Evolutionary conservation across 768 basidiomycete species (phyloP), one percentile per base, ranked within the genome.

Genomic region (Sporobolomyces phaffii): DNA sequence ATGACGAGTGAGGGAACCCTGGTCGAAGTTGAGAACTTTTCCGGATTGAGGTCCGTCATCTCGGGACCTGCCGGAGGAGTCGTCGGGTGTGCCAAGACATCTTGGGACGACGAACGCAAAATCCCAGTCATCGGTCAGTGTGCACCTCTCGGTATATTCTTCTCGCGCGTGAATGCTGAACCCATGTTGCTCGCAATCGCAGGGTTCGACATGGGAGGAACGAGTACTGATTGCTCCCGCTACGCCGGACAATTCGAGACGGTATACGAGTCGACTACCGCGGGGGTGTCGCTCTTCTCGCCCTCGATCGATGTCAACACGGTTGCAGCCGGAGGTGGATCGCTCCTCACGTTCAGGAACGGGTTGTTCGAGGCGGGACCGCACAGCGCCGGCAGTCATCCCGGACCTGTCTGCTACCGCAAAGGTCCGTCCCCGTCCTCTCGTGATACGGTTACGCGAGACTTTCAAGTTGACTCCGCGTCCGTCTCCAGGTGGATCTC

Each of bases 1-100:
- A 98, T 97, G 94, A 88, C 87, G 40, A 90, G 88, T 60, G 93
- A 98, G 74, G 94, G 91, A 8, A 89, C 90, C 10, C 79, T 93
- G 14, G 79, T 91, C 28, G 88, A 90, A 75, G 78, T 88, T 17
- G 77, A 83, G 64, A 88, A 89, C 74, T 97, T 98, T 77, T 91
- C 90, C 0, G 94, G 93, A 0, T 78, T 98, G 72, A 93, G 92
- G 82, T 90, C 88, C 69, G 92, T 97, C 69, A 78, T 66, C 0
- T 66, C 61, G 4, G 78, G 79, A 4, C 94, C 93, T 0, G 94
- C 93, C 0, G 93, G 93, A 3, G 93, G 93, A 5, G 94, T 98
- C 8, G 94, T 98, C 0, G 94, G 94, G 0, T 94, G 90, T 73
- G 90, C 92, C 0, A 79, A 91, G 71, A 93, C 90, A 5, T 79